A percentile compares a stretch with the other conserved stretches of the same genome.
Evolutionary conservation across 306 rosid genomes (phyloP).

Genomic region (Trifolium fragiferum): DNA sequence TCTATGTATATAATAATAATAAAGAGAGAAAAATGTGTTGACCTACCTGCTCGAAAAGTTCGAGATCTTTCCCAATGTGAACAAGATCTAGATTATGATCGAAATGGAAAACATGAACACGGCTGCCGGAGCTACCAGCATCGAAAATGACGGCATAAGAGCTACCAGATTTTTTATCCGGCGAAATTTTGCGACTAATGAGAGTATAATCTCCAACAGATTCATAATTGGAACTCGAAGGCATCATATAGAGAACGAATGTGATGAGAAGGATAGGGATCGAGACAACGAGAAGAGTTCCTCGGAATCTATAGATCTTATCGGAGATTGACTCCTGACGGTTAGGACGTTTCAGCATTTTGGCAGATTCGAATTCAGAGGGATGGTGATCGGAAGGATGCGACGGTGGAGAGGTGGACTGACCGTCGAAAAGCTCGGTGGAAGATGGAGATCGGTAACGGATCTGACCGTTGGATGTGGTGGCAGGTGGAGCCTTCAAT

Average conservation of each 20-base stretch:
- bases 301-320: constrained; percentile 77
- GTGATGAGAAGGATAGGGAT: constrained; percentile 73
- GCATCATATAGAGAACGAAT: constrained; percentile 72
- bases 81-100: constrained; percentile 77
- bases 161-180: constrained; percentile 46
- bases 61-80: constrained; percentile 90
- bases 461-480: constrained; percentile 89
- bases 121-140: constrained; percentile 99
- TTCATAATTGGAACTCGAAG: constrained; percentile 47
- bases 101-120: constrained; percentile 90
- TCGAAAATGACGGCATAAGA: constrained; percentile 88
- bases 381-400: constrained; percentile 55
- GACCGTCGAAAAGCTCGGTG: constrained; percentile 78
- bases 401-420: constrained; percentile 66
- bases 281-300: constrained; percentile 68
- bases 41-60: constrained; percentile 92
- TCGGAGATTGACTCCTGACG: constrained; percentile 74
- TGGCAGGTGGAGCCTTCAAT: constrained; percentile 63
- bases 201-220: constrained; percentile 53
- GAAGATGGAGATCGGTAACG: constrained; percentile 96
- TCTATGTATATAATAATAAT: neutral
- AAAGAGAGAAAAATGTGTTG: neutral
- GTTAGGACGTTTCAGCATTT: constrained; percentile 84
- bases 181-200: constrained; percentile 62
- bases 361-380: constrained; percentile 56